Conservation (phyloP, 495 filamentous ascomycete species). For the Venustampulla echinocandica region DNA sequence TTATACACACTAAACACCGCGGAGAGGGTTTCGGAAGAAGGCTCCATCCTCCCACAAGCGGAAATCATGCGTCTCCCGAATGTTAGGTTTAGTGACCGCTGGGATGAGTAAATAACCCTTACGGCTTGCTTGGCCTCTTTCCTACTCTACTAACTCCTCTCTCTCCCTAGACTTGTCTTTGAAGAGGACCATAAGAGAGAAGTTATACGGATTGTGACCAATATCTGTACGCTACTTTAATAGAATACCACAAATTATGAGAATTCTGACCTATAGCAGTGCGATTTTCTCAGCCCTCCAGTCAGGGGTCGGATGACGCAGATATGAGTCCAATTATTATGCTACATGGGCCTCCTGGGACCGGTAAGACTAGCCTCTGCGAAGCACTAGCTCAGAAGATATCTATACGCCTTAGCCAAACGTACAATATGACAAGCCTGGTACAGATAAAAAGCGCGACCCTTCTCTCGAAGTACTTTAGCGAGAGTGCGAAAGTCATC, state of each 20-base stretch:
- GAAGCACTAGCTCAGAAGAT: slow-evolving; percentile 45
- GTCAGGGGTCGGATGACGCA: not conserved
- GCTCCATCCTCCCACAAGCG: slow-evolving; percentile 10
- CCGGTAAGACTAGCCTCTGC: slow-evolving; percentile 44
- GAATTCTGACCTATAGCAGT: slow-evolving; percentile 11
- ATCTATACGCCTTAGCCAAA: slow-evolving; percentile 39
- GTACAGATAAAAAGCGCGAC: slow-evolving; percentile 41
- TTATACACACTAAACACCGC: slow-evolving; percentile 9
- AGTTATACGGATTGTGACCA: slow-evolving; percentile 33
- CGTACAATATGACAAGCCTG: slow-evolving; percentile 34
- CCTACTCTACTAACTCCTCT: not conserved
- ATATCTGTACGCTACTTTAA: slow-evolving; percentile 35
- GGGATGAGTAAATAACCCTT: slow-evolving; percentile 33
- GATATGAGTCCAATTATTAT: slow-evolving; percentile 30
- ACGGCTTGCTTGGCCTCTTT: not conserved
- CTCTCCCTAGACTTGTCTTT: slow-evolving; percentile 33
- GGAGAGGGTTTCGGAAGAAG: not conserved
- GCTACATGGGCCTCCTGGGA: slow-evolving; percentile 45
- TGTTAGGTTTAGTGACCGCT: slow-evolving; percentile 31
- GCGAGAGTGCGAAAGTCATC: slow-evolving; percentile 44
- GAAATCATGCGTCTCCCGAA: slow-evolving; percentile 33
- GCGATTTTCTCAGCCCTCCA: slow-evolving; percentile 20
- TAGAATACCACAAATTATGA: not conserved
- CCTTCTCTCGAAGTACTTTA: slow-evolving; percentile 43
- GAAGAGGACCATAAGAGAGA: slow-evolving; percentile 33